These are phyloP conservation scores for Lablab purpureus DNA, from an alignment of 306 rosid genomes.

Conservation along the genomic window DNA sequence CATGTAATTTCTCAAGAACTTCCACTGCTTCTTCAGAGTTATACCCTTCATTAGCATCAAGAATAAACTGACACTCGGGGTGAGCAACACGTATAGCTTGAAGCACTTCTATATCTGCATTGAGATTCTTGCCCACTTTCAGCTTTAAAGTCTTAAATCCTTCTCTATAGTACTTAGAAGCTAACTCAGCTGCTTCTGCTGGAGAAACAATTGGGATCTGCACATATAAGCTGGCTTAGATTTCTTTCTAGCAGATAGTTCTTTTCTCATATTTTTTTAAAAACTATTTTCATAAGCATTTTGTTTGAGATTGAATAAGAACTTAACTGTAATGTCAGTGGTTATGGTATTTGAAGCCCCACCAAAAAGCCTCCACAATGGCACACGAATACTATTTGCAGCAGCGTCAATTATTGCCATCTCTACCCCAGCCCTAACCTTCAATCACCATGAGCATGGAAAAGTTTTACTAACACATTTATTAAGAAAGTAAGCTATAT, in stretches of 20 bases:
- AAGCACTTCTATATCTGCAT: slow-evolving; percentile 85
- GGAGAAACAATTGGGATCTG: slow-evolving; percentile 93
- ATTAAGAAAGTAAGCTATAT: background rate
- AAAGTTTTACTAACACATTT: slow-evolving; percentile 6
- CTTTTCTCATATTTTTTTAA: background rate
- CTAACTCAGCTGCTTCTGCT: slow-evolving; percentile 79
- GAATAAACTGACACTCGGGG: slow-evolving; percentile 80
- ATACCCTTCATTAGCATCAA: slow-evolving; percentile 97
- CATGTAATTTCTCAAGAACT: slow-evolving; percentile 84
- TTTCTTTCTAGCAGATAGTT: slow-evolving; percentile 18
- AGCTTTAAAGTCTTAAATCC: slow-evolving; percentile 87
- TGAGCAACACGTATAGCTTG: slow-evolving; percentile 79
- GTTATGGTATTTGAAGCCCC: slow-evolving; percentile 82
- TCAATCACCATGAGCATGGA: slow-evolving; percentile 41
- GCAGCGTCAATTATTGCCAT: slow-evolving; percentile 95
- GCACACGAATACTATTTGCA: slow-evolving; percentile 78
- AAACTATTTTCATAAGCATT: slow-evolving; percentile 10
- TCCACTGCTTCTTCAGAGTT: slow-evolving; percentile 80
- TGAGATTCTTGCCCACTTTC: slow-evolving; percentile 88
- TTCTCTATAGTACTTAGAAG: slow-evolving; percentile 74
- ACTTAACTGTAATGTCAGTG: slow-evolving; percentile 87
- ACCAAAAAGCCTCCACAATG: slow-evolving; percentile 94
- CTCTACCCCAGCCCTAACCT: slow-evolving; percentile 98
- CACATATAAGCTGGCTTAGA: slow-evolving; percentile 45
- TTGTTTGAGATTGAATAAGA: slow-evolving; percentile 35